These are phyloP conservation scores for Tylopilus balloui DNA, from an alignment of 768 basidiomycete genomes.

Conservation along the genomic window DNA sequence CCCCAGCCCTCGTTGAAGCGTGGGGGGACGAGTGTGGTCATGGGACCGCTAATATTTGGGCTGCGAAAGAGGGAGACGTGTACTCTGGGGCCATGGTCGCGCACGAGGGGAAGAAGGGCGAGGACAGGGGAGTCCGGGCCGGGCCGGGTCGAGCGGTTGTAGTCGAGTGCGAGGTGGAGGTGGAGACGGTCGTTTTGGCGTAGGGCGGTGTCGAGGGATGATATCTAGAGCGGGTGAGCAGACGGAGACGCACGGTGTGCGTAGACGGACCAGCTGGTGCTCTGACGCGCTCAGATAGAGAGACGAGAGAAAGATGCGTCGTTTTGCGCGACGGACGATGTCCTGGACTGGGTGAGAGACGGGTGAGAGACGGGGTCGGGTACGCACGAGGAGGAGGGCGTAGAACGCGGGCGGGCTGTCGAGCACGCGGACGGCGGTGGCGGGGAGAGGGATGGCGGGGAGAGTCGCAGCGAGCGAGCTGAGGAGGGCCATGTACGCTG, in stretches of 20 bases:
- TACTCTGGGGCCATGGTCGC: slow-evolving; percentile 67
- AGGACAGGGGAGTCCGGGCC: slow-evolving; percentile 64
- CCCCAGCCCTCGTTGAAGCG: slow-evolving; percentile 99
- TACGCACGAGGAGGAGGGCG: slow-evolving; percentile 46
- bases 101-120: slow-evolving; percentile 66
- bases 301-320: slow-evolving; percentile 84
- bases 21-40: slow-evolving; percentile 77
- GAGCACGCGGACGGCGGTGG: slow-evolving; percentile 51
- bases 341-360: slow-evolving; percentile 39
- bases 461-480: slow-evolving; percentile 34
- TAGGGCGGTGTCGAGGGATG: slow-evolving; percentile 59
- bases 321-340: slow-evolving; percentile 72
- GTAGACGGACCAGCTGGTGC: slow-evolving; percentile 61
- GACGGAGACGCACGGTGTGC: not conserved
- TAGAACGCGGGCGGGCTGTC: slow-evolving; percentile 58
- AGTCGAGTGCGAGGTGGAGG: slow-evolving; percentile 73
- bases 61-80: slow-evolving; percentile 82
- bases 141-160: slow-evolving; percentile 73
- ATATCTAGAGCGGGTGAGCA: slow-evolving; percentile 50
- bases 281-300: slow-evolving; percentile 85
- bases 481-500: slow-evolving; percentile 17
- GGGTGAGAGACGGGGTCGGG: too few relatives aligned
- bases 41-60: slow-evolving; percentile 72
- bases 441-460: slow-evolving; percentile 45
- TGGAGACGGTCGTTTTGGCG: slow-evolving; percentile 54